phyloP scores from a whole-genome alignment of 164 flowering plant species.

The Echeveria elegans region DNA sequence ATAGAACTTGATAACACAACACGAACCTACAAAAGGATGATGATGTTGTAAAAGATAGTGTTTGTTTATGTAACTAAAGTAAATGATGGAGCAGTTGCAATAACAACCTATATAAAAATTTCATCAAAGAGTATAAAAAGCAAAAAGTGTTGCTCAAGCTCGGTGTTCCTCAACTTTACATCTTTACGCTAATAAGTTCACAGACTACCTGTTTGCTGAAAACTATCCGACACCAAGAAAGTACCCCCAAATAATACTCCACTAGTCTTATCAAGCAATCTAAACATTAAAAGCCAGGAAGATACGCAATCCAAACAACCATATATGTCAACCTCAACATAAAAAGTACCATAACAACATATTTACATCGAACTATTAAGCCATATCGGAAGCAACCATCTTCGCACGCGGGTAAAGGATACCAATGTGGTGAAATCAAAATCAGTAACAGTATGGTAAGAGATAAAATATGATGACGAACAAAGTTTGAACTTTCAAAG shows the following conservation, averaged over 20 bases:
- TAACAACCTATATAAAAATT: neutral
- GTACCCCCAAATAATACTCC: neutral
- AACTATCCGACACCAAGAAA: neutral
- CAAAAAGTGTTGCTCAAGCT: neutral
- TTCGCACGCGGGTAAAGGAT: no score
- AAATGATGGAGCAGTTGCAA: neutral
- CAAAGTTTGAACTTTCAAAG: no score
- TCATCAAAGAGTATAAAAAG: neutral
- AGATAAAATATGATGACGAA: no score
- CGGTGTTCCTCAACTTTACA: neutral
- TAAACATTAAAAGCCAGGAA: neutral
- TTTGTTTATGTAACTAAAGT: conserved; percentile 4
- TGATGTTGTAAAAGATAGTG: neutral
- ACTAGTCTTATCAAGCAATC: neutral
- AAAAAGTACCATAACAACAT: neutral
- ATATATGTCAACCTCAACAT: neutral
- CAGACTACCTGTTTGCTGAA: conserved; percentile 2
- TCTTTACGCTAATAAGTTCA: neutral
- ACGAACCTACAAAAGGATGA: neutral
- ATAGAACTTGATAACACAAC: neutral
- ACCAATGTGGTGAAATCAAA: no score
- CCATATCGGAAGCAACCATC: neutral
- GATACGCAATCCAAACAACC: conserved; percentile 7
- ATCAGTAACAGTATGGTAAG: no score
- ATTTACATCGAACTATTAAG: neutral